These are phyloP conservation scores for Xylaria multiplex DNA, from an alignment of 2,329 filamentous ascomycete species.

Conservation along the genomic window DNA sequence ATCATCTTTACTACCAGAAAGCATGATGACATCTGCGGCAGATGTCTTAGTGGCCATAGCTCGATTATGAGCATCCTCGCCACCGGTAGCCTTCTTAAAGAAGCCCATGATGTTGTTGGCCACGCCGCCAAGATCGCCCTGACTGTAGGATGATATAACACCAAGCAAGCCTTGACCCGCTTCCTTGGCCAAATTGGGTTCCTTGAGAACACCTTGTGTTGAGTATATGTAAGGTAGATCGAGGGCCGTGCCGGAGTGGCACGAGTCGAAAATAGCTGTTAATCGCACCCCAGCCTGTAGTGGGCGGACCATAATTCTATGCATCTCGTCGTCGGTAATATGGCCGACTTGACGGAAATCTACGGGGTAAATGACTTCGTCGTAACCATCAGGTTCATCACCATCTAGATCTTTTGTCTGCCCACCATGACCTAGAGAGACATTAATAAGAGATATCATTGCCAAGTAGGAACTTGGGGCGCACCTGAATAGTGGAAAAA, in stretches of 20 bases:
- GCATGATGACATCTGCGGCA: constrained; percentile 96
- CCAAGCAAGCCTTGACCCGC: constrained; percentile 77
- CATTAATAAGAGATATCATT: constrained; percentile 34
- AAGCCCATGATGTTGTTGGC: constrained; percentile 82
- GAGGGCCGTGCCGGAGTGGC: constrained; percentile 80
- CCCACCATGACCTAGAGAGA: constrained; percentile 73
- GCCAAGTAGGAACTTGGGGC: constrained; percentile 18
- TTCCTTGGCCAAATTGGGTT: constrained; percentile 83
- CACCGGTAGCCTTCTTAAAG: constrained; percentile 85
- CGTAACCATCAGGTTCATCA: constrained; percentile 80
- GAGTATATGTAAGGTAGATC: constrained; percentile 84
- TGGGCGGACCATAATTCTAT: constrained; percentile 78
- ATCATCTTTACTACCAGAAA: constrained; percentile 94
- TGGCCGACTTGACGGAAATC: constrained; percentile 76
- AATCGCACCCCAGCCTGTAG: constrained; percentile 85
- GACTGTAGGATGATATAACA: constrained; percentile 80
- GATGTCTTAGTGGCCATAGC: constrained; percentile 91
- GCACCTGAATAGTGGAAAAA: constrained; percentile 95
- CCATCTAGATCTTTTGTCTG: constrained; percentile 78
- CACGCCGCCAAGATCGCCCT: constrained; percentile 85
- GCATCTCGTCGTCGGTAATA: constrained; percentile 83
- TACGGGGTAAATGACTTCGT: constrained; percentile 82
- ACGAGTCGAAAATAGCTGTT: constrained; percentile 84
- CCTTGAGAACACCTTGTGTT: constrained; percentile 81
- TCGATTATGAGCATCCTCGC: constrained; percentile 78